Conservation (phyloP, 768 basidiomycete genomes). For the Lactifluus pinguis region DNA sequence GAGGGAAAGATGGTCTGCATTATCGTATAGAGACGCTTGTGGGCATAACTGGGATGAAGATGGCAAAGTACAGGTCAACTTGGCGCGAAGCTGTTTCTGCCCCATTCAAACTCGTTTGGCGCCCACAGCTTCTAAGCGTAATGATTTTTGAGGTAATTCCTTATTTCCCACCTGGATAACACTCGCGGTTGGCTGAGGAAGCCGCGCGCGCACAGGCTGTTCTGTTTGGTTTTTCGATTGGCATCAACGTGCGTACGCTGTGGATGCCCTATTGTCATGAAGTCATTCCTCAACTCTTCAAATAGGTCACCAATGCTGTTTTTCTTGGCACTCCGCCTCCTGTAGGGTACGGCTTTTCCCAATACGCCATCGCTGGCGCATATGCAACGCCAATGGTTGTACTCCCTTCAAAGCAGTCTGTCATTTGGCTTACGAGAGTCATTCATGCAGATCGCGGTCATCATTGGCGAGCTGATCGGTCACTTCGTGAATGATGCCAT, state of each 20-base stretch:
- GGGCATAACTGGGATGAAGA: conserved; percentile 53
- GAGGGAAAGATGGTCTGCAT: conserved; percentile 29
- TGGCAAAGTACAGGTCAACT: conserved; percentile 45
- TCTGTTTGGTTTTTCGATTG: conserved; percentile 56
- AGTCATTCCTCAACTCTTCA: background rate
- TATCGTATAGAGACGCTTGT: conserved; percentile 50
- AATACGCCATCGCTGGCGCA: conserved; percentile 41
- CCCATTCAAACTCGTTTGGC: conserved; percentile 47
- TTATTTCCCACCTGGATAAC: background rate
- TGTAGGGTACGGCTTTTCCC: conserved; percentile 42
- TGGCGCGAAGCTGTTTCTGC: conserved; percentile 40
- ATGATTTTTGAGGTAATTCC: conserved; percentile 31
- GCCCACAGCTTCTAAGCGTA: conserved; percentile 51
- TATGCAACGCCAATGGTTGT: conserved; percentile 50
- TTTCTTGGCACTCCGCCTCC: conserved; percentile 51
- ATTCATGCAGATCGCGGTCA: conserved; percentile 33
- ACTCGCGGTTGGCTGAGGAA: background rate
- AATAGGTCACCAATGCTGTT: conserved; percentile 54
- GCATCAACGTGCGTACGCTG: conserved; percentile 41
- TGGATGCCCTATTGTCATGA: background rate
- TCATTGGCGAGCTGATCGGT: conserved; percentile 45
- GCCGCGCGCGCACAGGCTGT: conserved; percentile 31
- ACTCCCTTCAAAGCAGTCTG: background rate
- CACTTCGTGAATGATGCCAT: conserved; percentile 44
- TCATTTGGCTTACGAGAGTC: background rate